These are phyloP conservation scores for Nothophaeocryptopus gaeumannii DNA, from an alignment of 2,329 filamentous ascomycete species.

Conservation along the genomic window DNA sequence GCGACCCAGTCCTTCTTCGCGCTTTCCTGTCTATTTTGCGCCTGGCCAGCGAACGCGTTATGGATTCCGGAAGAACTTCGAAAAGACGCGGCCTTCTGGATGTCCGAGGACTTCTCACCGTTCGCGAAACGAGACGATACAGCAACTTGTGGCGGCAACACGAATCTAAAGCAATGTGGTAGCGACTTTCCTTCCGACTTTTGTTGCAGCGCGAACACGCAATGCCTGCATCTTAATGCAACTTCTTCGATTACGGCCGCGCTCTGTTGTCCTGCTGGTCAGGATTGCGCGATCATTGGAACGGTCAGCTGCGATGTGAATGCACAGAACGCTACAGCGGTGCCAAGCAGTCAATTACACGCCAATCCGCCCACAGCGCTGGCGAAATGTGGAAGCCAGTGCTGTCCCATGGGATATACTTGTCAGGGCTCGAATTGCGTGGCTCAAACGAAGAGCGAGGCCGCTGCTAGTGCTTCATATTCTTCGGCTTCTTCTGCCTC, in stretches of 20 bases:
- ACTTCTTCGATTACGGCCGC: slow-evolving; percentile 67
- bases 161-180: slow-evolving; percentile 53
- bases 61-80: slow-evolving; percentile 26
- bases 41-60: slow-evolving; percentile 23
- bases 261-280: slow-evolving; percentile 65
- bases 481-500: slow-evolving; percentile 5
- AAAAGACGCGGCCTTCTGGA: slow-evolving; percentile 15
- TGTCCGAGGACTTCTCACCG: slow-evolving; percentile 18
- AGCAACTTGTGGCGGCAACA: slow-evolving; percentile 50
- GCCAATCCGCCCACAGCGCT: slow-evolving; percentile 60
- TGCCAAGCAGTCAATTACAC: slow-evolving; percentile 62
- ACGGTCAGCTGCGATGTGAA: slow-evolving; percentile 63
- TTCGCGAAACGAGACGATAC: slow-evolving; percentile 23
- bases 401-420: slow-evolving; percentile 71
- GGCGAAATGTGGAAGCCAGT: slow-evolving; percentile 56
- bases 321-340: slow-evolving; percentile 57
- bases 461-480: slow-evolving; percentile 8
- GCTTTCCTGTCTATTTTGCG: slow-evolving; percentile 21
- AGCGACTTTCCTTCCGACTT: slow-evolving; percentile 60
- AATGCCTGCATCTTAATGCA: slow-evolving; percentile 57
- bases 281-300: slow-evolving; percentile 59
- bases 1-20: slow-evolving; percentile 28
- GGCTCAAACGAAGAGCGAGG: slow-evolving; percentile 28
- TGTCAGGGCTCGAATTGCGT: slow-evolving; percentile 62
- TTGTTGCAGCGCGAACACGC: slow-evolving; percentile 58